These are phyloP conservation scores for Neofusicoccum umdonicola DNA, from an alignment of 2,329 filamentous ascomycete genomes.

Conservation along the genomic window DNA sequence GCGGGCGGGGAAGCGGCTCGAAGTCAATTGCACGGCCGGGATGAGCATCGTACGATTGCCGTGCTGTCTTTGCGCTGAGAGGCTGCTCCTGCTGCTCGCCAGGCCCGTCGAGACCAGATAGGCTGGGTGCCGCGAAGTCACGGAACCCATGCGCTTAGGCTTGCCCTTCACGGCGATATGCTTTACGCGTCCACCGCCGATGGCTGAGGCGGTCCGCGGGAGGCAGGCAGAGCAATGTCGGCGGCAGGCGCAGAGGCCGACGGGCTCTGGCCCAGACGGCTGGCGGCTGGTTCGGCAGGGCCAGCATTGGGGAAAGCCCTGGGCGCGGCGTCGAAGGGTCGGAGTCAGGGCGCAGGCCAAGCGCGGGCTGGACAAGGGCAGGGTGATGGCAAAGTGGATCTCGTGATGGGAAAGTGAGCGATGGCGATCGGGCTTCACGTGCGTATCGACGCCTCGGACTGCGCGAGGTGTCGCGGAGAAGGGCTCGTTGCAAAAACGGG, in stretches of 20 bases:
- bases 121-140: neutral
- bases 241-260: neutral
- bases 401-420: conserved; percentile 12
- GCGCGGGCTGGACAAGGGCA: neutral
- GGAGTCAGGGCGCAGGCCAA: conserved; percentile 9
- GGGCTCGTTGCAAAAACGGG: neutral
- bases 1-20: neutral
- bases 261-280: neutral
- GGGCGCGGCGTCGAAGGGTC: neutral
- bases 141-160: neutral
- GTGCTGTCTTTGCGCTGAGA: neutral
- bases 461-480: neutral
- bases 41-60: conserved; percentile 7
- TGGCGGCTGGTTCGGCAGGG: neutral
- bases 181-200: neutral
- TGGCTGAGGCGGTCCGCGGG: neutral
- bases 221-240: neutral
- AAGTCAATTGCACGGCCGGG: neutral
- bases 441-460: neutral
- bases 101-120: neutral
- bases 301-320: neutral
- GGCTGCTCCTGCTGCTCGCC: neutral
- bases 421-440: conserved; percentile 4
- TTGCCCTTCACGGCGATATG: neutral
- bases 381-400: conserved; percentile 9